These are phyloP conservation scores for Suhomyces wounanorum DNA, from an alignment of 1,139 yeast species.

Conservation along the genomic window DNA sequence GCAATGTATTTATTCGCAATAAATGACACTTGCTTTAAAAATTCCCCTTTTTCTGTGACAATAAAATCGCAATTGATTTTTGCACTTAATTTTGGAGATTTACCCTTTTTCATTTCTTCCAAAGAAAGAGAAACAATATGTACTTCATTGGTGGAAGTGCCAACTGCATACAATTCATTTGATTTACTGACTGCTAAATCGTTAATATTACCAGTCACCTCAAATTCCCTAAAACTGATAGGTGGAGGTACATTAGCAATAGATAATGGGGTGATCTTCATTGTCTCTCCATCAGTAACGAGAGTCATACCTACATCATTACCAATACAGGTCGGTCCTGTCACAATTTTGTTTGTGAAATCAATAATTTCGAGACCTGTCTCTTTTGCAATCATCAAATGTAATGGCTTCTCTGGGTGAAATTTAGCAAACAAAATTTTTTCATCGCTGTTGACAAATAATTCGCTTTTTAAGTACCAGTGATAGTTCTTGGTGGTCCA, in stretches of 20 bases:
- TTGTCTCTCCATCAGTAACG: conserved; percentile 77
- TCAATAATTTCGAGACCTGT: conserved; percentile 62
- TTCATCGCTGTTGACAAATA: conserved; percentile 36
- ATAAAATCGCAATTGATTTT: conserved; percentile 30
- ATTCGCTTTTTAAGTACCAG: conserved; percentile 90
- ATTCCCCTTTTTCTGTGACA: conserved; percentile 42
- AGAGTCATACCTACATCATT: conserved; percentile 75
- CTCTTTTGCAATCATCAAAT: conserved; percentile 63
- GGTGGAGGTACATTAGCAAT: conserved; percentile 97
- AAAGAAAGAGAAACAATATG: conserved; percentile 25
- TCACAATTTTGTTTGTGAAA: conserved; percentile 61
- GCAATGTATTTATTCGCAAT: conserved; percentile 52
- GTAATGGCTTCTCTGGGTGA: conserved; percentile 88
- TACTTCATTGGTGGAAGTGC: conserved; percentile 44
- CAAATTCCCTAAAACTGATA: conserved; percentile 68
- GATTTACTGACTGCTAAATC: conserved; percentile 66
- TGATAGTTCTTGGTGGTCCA: conserved; percentile 95
- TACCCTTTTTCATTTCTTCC: conserved; percentile 40
- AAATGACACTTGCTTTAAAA: conserved; percentile 65
- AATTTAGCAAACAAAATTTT: conserved; percentile 60
- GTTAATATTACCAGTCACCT: conserved; percentile 48
- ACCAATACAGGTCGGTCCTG: conserved; percentile 71
- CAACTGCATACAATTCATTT: conserved; percentile 61
- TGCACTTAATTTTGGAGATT: conserved; percentile 48
- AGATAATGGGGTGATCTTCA: conserved; percentile 78